Percentiles rank a stretch among this genome's conserved stretches.
These are phyloP conservation scores for Colletotrichum coccodes DNA, from an alignment of 2,329 filamentous ascomycete species.

Conservation along the genomic window DNA sequence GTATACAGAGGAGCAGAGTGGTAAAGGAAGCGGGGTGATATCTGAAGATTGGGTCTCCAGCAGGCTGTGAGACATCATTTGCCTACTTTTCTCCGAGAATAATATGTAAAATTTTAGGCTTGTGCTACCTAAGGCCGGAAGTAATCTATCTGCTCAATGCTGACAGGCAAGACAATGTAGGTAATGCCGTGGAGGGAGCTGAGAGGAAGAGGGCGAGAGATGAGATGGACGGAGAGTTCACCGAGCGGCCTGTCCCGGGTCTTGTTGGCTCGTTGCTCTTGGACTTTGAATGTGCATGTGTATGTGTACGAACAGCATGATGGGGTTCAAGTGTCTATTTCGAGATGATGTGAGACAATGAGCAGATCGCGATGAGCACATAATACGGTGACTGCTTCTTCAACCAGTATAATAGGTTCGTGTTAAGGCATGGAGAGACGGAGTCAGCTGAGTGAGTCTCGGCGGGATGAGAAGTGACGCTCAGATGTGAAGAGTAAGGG, in stretches of 20 bases:
- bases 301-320: not conserved
- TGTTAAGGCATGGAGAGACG: not conserved
- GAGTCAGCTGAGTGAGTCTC: not conserved
- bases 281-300: no score
- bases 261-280: not conserved
- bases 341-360: not conserved
- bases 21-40: not conserved
- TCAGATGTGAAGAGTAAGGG: not conserved
- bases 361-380: not conserved
- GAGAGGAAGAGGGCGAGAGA: not conserved
- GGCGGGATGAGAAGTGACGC: not conserved
- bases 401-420: not conserved
- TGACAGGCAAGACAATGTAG: not conserved
- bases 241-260: slow-evolving; percentile 9
- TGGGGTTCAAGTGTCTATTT: not conserved
- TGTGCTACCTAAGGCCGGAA: not conserved
- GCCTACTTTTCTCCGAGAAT: not conserved
- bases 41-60: not conserved
- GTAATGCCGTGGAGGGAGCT: not conserved
- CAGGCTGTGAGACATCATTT: not conserved
- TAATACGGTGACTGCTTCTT: not conserved
- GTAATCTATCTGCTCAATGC: not conserved
- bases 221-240: slow-evolving; percentile 15
- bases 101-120: not conserved
- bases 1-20: not conserved